phyloP scores from a whole-genome alignment of 2,329 filamentous ascomycete genomes.

The Madurella fahalii region DNA sequence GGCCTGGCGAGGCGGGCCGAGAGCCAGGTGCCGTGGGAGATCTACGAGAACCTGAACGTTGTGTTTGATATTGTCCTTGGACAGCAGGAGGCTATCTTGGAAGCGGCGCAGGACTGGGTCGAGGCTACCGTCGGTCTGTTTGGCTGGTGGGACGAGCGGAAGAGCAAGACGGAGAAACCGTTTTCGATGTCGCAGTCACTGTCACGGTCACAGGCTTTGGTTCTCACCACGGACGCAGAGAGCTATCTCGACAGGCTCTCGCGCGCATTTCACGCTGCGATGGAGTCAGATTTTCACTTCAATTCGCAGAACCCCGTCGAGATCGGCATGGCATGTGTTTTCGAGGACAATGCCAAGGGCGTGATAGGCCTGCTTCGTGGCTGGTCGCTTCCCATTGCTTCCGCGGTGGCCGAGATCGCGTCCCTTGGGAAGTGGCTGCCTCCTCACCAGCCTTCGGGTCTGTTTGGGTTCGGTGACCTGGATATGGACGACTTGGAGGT shows the following conservation, averaged over 20 bases:
- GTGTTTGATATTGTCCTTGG: conserved; percentile 81
- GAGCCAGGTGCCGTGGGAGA: conserved; percentile 81
- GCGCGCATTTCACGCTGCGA: conserved; percentile 64
- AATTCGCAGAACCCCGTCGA: conserved; percentile 73
- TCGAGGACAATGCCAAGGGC: conserved; percentile 77
- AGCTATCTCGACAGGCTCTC: conserved; percentile 72
- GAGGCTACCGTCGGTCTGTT: conserved; percentile 81
- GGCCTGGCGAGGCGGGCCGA: conserved; percentile 72
- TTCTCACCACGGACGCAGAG: conserved; percentile 46
- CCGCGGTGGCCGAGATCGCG: conserved; percentile 77
- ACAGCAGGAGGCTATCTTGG: conserved; percentile 68
- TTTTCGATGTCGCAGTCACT: conserved; percentile 27
- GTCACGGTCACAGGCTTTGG: conserved; percentile 38
- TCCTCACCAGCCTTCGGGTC: conserved; percentile 48
- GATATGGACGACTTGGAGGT: conserved; percentile 84
- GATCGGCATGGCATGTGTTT: conserved; percentile 73
- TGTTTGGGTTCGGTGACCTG: conserved; percentile 60
- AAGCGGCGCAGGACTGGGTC: conserved; percentile 82
- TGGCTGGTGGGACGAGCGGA: conserved; percentile 86
- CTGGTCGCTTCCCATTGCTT: conserved; percentile 77
- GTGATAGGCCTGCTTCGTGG: conserved; percentile 68
- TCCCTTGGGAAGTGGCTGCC: conserved; percentile 81
- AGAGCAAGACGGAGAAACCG: conserved; percentile 34
- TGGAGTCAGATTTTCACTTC: conserved; percentile 68
- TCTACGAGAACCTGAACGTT: conserved; percentile 79